Evolutionary conservation across 768 basidiomycete species (phyloP).

Genomic region (Pleurotus djamor): DNA sequence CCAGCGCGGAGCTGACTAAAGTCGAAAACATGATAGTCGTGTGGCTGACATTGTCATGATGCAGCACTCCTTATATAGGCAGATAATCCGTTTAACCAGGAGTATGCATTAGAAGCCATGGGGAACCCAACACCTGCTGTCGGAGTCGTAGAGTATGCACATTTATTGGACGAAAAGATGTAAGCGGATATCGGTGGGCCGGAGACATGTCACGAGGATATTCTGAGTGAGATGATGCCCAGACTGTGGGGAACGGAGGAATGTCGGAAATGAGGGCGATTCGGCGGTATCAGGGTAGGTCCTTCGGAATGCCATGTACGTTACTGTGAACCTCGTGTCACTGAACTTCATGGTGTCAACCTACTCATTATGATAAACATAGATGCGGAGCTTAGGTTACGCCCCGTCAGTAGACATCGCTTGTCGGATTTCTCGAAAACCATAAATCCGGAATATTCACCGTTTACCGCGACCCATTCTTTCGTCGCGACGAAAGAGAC

Average conservation of each 20-base stretch:
- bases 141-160: background rate
- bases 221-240: background rate
- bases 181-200: background rate
- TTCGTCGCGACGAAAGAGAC: background rate
- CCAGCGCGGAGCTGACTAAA: background rate
- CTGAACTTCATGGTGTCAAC: background rate
- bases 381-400: background rate
- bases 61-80: background rate
- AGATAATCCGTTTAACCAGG: background rate
- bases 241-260: background rate
- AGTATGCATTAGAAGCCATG: background rate
- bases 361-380: background rate
- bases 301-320: constrained; percentile 4
- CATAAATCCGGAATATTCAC: too few relatives aligned
- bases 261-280: background rate
- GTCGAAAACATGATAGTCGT: background rate
- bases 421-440: background rate
- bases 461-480: too few relatives aligned
- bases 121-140: background rate
- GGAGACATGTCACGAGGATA: background rate
- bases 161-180: background rate
- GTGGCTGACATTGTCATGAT: too few relatives aligned
- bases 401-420: background rate
- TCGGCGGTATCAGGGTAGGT: constrained; percentile 2
- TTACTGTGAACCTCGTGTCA: background rate